These are phyloP conservation scores for Rhinocladiella similis DNA, from an alignment of 2,329 filamentous ascomycete species.

Conservation along the genomic window DNA sequence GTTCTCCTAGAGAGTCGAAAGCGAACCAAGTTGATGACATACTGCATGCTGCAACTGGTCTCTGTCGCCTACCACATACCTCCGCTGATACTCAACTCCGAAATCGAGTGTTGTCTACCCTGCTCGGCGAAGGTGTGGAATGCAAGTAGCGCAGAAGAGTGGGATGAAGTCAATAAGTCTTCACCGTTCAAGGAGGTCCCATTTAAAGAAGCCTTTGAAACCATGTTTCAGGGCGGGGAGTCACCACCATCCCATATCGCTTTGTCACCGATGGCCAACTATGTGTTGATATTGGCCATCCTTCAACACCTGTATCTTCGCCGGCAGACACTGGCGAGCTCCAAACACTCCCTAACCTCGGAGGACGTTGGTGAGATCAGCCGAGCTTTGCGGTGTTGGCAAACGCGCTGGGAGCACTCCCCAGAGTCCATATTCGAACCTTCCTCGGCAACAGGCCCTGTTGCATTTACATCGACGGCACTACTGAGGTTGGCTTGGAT, in stretches of 20 bases:
- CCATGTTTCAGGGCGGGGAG: neutral
- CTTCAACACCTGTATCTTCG: constrained; percentile 5
- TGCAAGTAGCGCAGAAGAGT: constrained; percentile 1
- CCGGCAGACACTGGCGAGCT: neutral
- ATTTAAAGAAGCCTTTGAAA: constrained; percentile 1
- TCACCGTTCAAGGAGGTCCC: constrained; percentile 3
- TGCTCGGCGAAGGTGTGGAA: constrained; percentile 2
- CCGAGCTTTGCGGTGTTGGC: constrained; percentile 4
- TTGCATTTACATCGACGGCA: constrained; percentile 4
- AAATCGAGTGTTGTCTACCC: neutral
- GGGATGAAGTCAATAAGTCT: neutral
- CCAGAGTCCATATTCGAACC: constrained; percentile 5
- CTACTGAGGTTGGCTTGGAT: constrained; percentile 1
- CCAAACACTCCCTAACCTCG: neutral
- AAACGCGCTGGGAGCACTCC: constrained; percentile 1
- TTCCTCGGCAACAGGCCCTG: neutral
- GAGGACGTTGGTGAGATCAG: constrained; percentile 2
- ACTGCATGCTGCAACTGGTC: neutral
- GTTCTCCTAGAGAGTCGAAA: neutral
- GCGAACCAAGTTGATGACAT: constrained; percentile 6
- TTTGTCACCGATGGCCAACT: constrained; percentile 2
- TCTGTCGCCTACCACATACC: constrained; percentile 3
- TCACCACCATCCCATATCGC: neutral
- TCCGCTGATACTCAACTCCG: neutral
- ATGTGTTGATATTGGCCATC: constrained; percentile 1